Evolutionary conservation across 805 yeast species (phyloP), one percentile per base, ranked within the genome.

Genomic region (Saccharomycopsis javanensis): DNA sequence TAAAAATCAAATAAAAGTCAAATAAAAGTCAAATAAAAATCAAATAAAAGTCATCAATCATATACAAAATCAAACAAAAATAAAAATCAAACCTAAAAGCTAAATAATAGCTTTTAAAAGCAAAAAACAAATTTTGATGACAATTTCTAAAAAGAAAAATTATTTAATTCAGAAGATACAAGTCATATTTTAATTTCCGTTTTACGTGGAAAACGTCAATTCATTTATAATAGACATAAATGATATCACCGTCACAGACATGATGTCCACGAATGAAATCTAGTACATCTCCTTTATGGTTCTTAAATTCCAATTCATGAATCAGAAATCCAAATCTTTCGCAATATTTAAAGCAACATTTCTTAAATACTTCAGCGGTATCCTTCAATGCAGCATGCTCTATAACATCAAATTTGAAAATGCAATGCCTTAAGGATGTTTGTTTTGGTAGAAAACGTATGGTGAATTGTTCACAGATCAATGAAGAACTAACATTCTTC

Each of bases 381-480:
- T 56, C 55, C n/a, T 55, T 53, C 5, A 27, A 20, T 5, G 53
- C 57, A 28, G 45, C 53, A 6, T 48, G 33, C 11, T 28, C 37
- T n/a, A 45, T n/a, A 10, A 38, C 42, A 15, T 46, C 34, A 30
- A 60, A 53, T 34, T 56, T 56, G 55, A 60, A 60, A 15, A 38
- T 37, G 35, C 61, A 60, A 18, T 59, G 63, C 15, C 35, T 52
- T n/a, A 60, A 27, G 27, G 51, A 53, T 4, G 57, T n/a, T 5
- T 54, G 61, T 16, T 38, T 48, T 15, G 61, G 58, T 18, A 56
- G n/a, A 18, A 60, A 51, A 11, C 61, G 45, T 11, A 60, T 55
- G 16, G 53, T 55, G 38, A 58, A n/a, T 20, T 42, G 48, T 20
- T 42, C 48, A 20, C 8, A 20, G 4, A 15, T 3, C 3, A 2